Conservation (phyloP, 2,329 filamentous ascomycete species). For the Fusarium floridanum region DNA sequence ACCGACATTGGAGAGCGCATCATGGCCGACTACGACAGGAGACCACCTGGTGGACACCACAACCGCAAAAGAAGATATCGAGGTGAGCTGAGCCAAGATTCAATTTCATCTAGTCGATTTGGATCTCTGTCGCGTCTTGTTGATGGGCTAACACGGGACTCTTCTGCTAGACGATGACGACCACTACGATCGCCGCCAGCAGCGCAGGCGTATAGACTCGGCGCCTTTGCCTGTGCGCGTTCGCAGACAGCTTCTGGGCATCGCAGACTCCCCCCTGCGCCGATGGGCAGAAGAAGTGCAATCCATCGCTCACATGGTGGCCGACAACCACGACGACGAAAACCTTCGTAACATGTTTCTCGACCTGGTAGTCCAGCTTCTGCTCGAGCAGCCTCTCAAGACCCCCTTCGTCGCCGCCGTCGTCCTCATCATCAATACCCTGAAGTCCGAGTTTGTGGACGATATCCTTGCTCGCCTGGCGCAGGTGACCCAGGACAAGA, state of each 20-base stretch:
- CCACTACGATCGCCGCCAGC: constrained; percentile 79
- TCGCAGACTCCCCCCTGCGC: constrained; percentile 85
- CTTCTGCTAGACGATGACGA: constrained; percentile 74
- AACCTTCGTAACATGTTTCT: constrained; percentile 81
- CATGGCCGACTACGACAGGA: constrained; percentile 70
- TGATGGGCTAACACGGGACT: constrained; percentile 33
- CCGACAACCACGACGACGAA: constrained; percentile 88
- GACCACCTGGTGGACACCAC: constrained; percentile 66
- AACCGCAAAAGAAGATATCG: constrained; percentile 83
- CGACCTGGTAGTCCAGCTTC: constrained; percentile 79
- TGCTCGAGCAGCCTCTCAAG: constrained; percentile 94
- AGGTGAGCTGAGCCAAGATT: constrained; percentile 65
- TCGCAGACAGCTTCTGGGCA: constrained; percentile 81
- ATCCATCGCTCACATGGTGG: constrained; percentile 79
- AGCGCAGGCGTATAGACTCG: constrained; percentile 80
- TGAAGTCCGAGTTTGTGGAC: constrained; percentile 80
- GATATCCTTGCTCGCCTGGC: constrained; percentile 76
- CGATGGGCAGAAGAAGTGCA: constrained; percentile 83
- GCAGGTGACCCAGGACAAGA: constrained; percentile 72
- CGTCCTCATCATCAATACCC: constrained; percentile 81
- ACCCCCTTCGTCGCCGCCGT: constrained; percentile 94
- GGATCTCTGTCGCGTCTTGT: constrained; percentile 19
- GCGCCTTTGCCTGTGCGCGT: constrained; percentile 76
- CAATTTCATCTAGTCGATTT: constrained; percentile 39
- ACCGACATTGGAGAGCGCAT: constrained; percentile 31